Conservation (phyloP, 495 filamentous ascomycete genomes). For the Halenospora varia region DNA sequence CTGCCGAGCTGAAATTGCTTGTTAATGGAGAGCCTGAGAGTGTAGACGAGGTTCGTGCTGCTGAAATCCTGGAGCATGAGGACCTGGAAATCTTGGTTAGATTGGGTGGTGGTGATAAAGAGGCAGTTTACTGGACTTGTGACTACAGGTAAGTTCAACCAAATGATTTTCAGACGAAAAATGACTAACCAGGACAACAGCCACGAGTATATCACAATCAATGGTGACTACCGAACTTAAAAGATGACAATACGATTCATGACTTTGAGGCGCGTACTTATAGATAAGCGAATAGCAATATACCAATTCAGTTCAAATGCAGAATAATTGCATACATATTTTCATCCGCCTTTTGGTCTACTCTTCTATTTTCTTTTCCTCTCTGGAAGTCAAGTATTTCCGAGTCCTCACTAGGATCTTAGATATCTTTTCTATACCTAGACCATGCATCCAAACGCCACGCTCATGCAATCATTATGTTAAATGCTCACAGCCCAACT, state of each 20-base stretch:
- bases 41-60: constrained; percentile 87
- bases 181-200: constrained; percentile 58
- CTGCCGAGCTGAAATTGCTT: constrained; percentile 73
- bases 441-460: not conserved
- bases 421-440: not conserved
- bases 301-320: too few relatives aligned
- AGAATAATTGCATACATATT: too few relatives aligned
- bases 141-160: constrained; percentile 66
- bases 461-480: not conserved
- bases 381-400: too few relatives aligned
- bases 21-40: constrained; percentile 87
- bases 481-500: too few relatives aligned
- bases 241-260: not conserved
- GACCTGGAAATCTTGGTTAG: constrained; percentile 78
- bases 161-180: not conserved
- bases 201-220: constrained; percentile 94
- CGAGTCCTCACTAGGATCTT: too few relatives aligned
- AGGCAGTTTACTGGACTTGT: constrained; percentile 90
- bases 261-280: not conserved
- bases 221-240: constrained; percentile 84
- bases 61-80: constrained; percentile 80
- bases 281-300: not conserved
- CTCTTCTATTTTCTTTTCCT: too few relatives aligned
- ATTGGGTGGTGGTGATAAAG: constrained; percentile 65
- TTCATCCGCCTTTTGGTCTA: too few relatives aligned